Evolutionary conservation across 2,329 filamentous ascomycete species (phyloP).

Genomic region (Parastagonospora avenae): DNA sequence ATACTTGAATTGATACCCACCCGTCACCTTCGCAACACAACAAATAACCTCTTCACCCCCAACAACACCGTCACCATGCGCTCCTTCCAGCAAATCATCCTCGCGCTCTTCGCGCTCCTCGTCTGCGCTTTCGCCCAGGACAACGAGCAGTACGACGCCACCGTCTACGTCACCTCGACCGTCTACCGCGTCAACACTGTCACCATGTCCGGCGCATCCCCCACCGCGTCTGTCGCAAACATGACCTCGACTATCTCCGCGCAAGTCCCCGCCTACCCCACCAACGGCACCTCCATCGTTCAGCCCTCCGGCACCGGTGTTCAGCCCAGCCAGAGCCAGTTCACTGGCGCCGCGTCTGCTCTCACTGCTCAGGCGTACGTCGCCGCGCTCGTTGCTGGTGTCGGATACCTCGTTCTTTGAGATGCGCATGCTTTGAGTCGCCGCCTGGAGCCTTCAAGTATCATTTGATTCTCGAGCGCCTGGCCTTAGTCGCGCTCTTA

Average conservation of each 20-base stretch:
- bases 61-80: constrained; percentile 35
- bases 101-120: constrained; percentile 43
- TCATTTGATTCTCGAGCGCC: constrained; percentile 35
- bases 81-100: constrained; percentile 41
- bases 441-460: constrained; percentile 20
- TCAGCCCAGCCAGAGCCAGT: constrained; percentile 21
- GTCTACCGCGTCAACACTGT: constrained; percentile 47
- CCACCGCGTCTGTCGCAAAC: constrained; percentile 35
- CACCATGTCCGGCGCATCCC: constrained; percentile 36
- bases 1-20: constrained; percentile 6
- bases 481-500: constrained; percentile 16
- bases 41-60: constrained; percentile 7
- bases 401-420: constrained; percentile 45
- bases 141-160: constrained; percentile 35
- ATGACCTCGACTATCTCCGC: constrained; percentile 38
- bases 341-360: constrained; percentile 42
- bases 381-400: constrained; percentile 36
- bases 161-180: constrained; percentile 46
- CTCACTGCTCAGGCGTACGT: constrained; percentile 39
- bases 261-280: constrained; percentile 17
- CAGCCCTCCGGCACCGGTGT: constrained; percentile 20
- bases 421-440: constrained; percentile 18
- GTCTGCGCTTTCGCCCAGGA: constrained; percentile 36
- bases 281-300: constrained; percentile 24
- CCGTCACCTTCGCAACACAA: constrained; percentile 5